Base-by-base conservation (phyloP, 1,284 basidiomycete species). In the Cutaneotrichosporon mucoides region DNA sequence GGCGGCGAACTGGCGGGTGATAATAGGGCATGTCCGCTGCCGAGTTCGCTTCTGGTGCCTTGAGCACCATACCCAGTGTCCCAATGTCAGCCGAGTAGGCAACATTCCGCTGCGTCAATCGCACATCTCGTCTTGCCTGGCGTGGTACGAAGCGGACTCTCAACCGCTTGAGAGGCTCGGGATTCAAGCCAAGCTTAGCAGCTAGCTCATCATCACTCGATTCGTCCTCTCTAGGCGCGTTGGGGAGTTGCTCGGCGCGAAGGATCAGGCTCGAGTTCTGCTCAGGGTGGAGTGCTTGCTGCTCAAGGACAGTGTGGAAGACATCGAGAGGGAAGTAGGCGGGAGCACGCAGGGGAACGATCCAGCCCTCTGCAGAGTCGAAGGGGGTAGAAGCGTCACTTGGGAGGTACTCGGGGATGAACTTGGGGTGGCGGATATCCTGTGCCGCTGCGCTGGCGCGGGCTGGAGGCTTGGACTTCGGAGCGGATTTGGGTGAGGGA, bases 181-280 rank as follows among this genome's bases (percentile, higher is more conserved):
- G 7, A 8, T 38, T 15, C 5, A 37, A 35, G n/a, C 55, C 55
- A 13, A 56, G 38, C 8, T 35, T 34, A 13, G 40, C 50, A 1
- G 54, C 62, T 1, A 61, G 8, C 5, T 16, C 62, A 9, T 53
- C 56, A 42, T 60, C 60, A 24, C 24, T 24, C 38, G 54, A 12
- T 48, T 58, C 38, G 6, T 15, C 13, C 37, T 34, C 34, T 3
- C 5, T 10, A 6, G 51, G 41, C 6, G 41, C 38, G 24, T 15
- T 49, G 0, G 66, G 57, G 34, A 70, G 51, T 40, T 64, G 55
- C 62, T 77, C 76, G 0, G 76, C 73, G 5, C 76, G 66, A 2
- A 78, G 65, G 52, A 78, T 77, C 34, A 75, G 61, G 33, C 65
- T 62, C 11, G 75, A 75, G 60, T 78, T 75, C 8, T 73, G 70